Evolutionary conservation across 495 filamentous ascomycete species (phyloP).

Genomic region (Hyaloscypha finlandica): DNA sequence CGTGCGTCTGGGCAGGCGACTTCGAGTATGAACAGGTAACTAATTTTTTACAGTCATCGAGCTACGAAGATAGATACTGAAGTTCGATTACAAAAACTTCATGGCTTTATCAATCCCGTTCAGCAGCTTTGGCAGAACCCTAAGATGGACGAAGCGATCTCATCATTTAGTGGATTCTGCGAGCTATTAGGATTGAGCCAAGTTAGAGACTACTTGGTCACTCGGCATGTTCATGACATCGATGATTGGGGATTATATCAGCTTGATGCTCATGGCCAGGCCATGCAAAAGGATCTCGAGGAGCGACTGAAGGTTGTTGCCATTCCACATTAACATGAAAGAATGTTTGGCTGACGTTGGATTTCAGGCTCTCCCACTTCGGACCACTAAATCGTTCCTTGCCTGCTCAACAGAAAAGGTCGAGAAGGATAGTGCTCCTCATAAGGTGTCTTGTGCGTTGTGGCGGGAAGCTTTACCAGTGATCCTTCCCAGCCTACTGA

Average conservation of each 20-base stretch:
- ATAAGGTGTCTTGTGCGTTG: conserved; percentile 68
- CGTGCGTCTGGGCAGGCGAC: not conserved
- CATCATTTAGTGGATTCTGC: conserved; percentile 79
- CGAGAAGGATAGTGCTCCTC: conserved; percentile 65
- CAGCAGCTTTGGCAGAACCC: conserved; percentile 78
- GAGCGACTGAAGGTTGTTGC: conserved; percentile 65
- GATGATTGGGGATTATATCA: conserved; percentile 78
- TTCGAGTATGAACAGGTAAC: conserved; percentile 4
- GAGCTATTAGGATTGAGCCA: conserved; percentile 74
- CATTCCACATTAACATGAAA: conserved; percentile 10
- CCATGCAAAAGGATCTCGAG: conserved; percentile 73
- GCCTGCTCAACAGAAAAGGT: conserved; percentile 88
- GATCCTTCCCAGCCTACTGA: conserved; percentile 84
- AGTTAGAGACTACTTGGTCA: conserved; percentile 76
- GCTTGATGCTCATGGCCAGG: conserved; percentile 77
- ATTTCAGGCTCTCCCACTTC: conserved; percentile 69
- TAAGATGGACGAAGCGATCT: conserved; percentile 64
- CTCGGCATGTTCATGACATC: conserved; percentile 71
- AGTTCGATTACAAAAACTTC: conserved; percentile 62
- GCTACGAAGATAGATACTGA: conserved; percentile 70
- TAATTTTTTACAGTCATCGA: conserved; percentile 62
- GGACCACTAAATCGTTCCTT: conserved; percentile 85
- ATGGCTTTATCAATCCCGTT: conserved; percentile 75
- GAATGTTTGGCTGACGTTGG: conserved; percentile 4
- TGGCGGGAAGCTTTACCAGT: conserved; percentile 83